Conservation (phyloP, 805 yeast species). For the Kurtzmaniella fragi region DNA sequence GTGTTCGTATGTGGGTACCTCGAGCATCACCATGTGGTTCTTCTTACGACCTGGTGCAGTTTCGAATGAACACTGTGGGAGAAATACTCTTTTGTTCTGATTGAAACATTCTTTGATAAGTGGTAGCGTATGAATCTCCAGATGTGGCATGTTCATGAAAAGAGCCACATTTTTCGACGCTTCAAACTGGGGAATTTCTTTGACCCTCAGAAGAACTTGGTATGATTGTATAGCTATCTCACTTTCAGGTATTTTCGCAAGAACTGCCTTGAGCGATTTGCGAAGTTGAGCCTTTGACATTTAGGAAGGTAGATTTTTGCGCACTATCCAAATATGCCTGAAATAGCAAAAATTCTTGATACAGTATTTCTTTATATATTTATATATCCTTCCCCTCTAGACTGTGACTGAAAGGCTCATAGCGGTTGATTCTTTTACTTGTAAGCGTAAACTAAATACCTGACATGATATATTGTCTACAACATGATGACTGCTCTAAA, state of each 20-base stretch:
- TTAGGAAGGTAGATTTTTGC: too few species aligned
- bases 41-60: conserved; percentile 24
- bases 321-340: too few species aligned
- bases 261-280: conserved; percentile 15
- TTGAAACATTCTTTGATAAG: conserved; percentile 51
- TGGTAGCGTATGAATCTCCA: conserved; percentile 60
- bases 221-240: conserved; percentile 21
- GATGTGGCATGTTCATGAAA: conserved; percentile 70
- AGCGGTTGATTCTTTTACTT: too few species aligned
- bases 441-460: too few species aligned
- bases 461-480: too few species aligned
- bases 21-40: conserved; percentile 51
- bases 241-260: conserved; percentile 12
- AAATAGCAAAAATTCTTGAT: too few species aligned
- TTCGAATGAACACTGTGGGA: conserved; percentile 48
- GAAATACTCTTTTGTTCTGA: conserved; percentile 46
- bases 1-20: conserved; percentile 36
- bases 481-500: too few species aligned
- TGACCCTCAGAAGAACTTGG: conserved; percentile 14
- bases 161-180: conserved; percentile 52
- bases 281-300: conserved; percentile 22
- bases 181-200: conserved; percentile 29
- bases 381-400: too few species aligned
- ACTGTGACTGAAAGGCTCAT: too few species aligned
- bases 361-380: too few species aligned